Percentiles rank a stretch among this genome's conserved stretches.
phyloP scores from a whole-genome alignment of 169 alveolate genomes.

The Eimeria sp. region DNA sequence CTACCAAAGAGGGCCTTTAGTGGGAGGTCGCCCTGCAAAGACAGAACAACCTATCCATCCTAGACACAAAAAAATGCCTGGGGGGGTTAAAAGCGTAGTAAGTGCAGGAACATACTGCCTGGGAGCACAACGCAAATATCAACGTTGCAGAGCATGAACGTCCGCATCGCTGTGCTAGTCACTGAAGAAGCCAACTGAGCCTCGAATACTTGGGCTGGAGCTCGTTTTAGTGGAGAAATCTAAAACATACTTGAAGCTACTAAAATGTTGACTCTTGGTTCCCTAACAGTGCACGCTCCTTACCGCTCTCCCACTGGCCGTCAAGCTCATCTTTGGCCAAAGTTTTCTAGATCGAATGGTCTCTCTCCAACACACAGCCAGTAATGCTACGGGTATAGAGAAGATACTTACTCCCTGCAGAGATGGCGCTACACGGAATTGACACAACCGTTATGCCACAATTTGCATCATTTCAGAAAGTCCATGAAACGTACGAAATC shows the following conservation, averaged over 20 bases:
- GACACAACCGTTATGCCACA: not conserved
- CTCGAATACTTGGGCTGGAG: not conserved
- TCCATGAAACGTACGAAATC: not conserved
- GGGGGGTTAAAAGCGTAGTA: not conserved
- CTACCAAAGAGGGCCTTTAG: not conserved
- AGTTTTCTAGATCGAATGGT: not conserved
- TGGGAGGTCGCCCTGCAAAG: not conserved
- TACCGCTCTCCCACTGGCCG: not conserved
- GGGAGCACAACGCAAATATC: not conserved
- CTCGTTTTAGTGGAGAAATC: not conserved
- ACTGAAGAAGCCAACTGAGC: not conserved
- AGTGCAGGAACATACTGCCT: not conserved
- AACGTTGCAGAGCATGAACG: not conserved
- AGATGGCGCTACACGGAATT: not conserved
- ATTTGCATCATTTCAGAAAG: not conserved
- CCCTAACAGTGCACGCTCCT: not conserved
- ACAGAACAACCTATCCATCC: not conserved
- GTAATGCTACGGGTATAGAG: not conserved
- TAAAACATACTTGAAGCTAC: not conserved
- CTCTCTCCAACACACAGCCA: not conserved
- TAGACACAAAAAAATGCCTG: not conserved
- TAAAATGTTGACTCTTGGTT: not conserved
- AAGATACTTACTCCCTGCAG: not conserved
- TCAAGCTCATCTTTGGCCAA: not conserved
- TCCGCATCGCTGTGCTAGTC: not conserved